Base-by-base conservation (phyloP, 2,329 filamentous ascomycete genomes). In the Talaromyces funiculosus region DNA sequence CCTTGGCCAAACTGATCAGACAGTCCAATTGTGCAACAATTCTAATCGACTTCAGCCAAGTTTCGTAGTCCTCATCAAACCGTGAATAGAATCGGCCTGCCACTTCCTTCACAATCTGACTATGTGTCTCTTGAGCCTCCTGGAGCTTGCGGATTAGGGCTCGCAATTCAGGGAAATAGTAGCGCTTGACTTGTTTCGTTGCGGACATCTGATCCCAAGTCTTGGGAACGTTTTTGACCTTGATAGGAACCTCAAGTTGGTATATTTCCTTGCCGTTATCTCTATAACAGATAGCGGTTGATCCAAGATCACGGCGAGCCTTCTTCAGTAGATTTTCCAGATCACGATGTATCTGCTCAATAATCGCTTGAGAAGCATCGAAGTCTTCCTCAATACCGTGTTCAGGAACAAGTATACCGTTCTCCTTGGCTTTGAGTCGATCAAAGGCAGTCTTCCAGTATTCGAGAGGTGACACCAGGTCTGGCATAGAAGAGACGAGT, bases 181-280 rank as follows among this genome's bases (percentile, higher is more conserved):
- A 99, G 0, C 94, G 88, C 76, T 96, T 97, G 69, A 95, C 90
- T 60, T 88, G 86, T 64, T 89, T 85, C 0, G 94, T 97, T 0
- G 92, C 89, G 4, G 94, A 97, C 92, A 97, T 97, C 71, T 97
- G 93, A 64, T 92, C 87, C 92, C 94, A 99, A 67, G 80, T 85
- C 65, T 89, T 89, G 0, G 94, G 94, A 2, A 99, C 78, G 61
- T 77, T 86, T 74, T 95, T 96, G 69, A 90, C 80, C 74, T 94
- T 96, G 69, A 84, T 79, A 0, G 94, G 93, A 0, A 90, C 88
- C 72, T 99, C 94, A 10, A 99, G 82, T 75, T 99, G 93, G 76
- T 96, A 97, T 57, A 99, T 90, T 70, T 99, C 94, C 73, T 99
- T 99, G 63, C 94, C 94, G 7, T 95, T 89, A 70, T 97, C 90